A percentile compares a stretch with the other conserved stretches of the same genome.
phyloP scores from a whole-genome alignment of 495 filamentous ascomycete genomes.

The Pyronema omphalodes region DNA sequence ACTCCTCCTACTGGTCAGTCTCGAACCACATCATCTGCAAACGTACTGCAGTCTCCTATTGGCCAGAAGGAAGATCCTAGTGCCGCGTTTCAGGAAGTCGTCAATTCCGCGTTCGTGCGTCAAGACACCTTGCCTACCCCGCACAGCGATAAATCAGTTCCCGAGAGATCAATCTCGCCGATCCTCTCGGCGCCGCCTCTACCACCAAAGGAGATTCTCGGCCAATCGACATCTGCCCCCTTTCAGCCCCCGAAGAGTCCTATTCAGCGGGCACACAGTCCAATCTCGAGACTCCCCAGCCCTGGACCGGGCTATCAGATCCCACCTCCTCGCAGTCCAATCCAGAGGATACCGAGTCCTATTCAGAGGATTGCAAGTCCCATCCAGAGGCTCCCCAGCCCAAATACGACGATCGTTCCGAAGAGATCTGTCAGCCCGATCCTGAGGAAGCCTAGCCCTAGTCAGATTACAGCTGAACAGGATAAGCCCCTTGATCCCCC shows the following conservation, averaged over 20 bases:
- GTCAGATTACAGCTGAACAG: background rate
- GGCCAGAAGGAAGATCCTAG: background rate
- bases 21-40: background rate
- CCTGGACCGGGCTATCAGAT: too few species aligned
- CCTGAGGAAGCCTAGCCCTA: too few species aligned
- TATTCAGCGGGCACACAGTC: background rate
- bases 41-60: background rate
- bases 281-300: too few species aligned
- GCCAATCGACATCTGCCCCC: background rate
- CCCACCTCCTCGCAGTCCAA: too few species aligned
- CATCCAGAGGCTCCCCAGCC: background rate
- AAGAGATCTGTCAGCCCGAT: background rate
- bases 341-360: too few species aligned
- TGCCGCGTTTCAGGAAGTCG: conserved; percentile 14
- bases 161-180: background rate
- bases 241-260: background rate
- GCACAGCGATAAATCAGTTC: conserved; percentile 1
- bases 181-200: conserved; percentile 4
- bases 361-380: too few species aligned
- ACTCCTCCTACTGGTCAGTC: conserved; percentile 1
- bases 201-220: background rate
- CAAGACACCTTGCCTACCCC: conserved; percentile 11
- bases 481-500: background rate
- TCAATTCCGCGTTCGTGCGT: conserved; percentile 10
- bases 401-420: background rate